Evolutionary conservation across 139 green algal species (phyloP), one percentile per base, ranked within the genome.

Genomic region (Chlorella sp.): DNA sequence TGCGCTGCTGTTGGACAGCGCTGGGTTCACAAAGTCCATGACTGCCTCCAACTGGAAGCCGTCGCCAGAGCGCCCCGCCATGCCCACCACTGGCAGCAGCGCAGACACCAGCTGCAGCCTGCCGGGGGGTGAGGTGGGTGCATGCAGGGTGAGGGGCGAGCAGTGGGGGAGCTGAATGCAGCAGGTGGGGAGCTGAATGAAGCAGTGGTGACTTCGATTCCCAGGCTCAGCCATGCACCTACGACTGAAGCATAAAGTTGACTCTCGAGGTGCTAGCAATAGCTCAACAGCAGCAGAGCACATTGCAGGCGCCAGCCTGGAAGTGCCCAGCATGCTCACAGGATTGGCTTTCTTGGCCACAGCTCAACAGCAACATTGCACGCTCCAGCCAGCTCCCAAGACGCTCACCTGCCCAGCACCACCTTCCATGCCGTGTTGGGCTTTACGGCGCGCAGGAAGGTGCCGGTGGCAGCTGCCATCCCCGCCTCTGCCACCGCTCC

Each of bases 21-120:
- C 93, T 24, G 91, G 90, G 32, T 91, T 93, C 24, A 97, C 91
- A 81, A 96, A 98, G 24, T 92, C 92, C 96, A 98, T 98, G n/a
- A 98, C 83, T 37, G 94, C 91, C 7, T 92, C 88, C 64, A 97
- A 90, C 30, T 95, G 86, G 53, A 98, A 96, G 60, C 96, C 96
- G 2, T 95, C 92, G 32, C 85, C 68, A 28, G 87, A 85, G 32
- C 85, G 86, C 39, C 87, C 91, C 1, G 88, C 90, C 3, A 95
- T 91, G 84, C 93, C 94, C 48, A 97, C 42, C 48, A 94, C 69
- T 3, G 96, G 96, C 32, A 98, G 90, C 32, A 98, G 87, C 68
- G 94, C 92, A 64, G 94, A 82, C 69, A 96, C 42, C 40, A 96
- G 88, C 83, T 92, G 83, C 81, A 96, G 79, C 81, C 94, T 89